These are phyloP conservation scores for Arthrobotrys sinensis DNA, from an alignment of 2,329 filamentous ascomycete species.

Conservation along the genomic window DNA sequence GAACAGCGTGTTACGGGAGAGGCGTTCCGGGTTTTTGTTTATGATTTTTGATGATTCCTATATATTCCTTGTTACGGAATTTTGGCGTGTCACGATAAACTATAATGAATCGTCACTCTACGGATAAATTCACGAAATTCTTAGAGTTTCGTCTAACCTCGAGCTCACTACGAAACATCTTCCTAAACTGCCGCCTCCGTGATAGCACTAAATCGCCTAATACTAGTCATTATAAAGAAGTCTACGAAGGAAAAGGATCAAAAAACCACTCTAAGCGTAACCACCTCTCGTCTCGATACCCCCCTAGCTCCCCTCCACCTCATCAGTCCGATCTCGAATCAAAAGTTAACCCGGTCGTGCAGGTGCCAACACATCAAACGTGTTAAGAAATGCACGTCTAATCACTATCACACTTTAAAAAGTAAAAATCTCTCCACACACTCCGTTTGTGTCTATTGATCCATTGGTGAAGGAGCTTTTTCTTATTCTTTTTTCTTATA, in stretches of 20 bases:
- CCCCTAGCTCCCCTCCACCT: conserved; percentile 26
- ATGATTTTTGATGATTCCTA: conserved; percentile 24
- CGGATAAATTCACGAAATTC: conserved; percentile 18
- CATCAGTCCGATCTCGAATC: conserved; percentile 36
- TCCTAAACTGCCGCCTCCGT: conserved; percentile 7
- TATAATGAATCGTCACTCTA: conserved; percentile 21
- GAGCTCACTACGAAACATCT: conserved; percentile 17
- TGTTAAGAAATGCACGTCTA: conserved; percentile 26
- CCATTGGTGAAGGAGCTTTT: conserved; percentile 25
- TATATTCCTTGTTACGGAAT: conserved; percentile 8
- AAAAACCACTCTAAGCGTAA: not conserved
- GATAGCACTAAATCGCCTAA: conserved; percentile 33
- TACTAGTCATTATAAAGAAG: conserved; percentile 13
- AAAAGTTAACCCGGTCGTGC: conserved; percentile 35
- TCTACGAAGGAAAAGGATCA: not conserved
- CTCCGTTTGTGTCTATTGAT: not conserved
- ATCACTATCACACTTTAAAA: conserved; percentile 36
- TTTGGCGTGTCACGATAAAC: conserved; percentile 24
- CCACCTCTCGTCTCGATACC: conserved; percentile 21
- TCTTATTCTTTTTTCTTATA: conserved; percentile 1
- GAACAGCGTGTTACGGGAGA: conserved; percentile 40
- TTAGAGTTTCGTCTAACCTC: conserved; percentile 6
- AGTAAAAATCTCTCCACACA: conserved; percentile 23
- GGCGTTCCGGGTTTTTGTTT: conserved; percentile 25
- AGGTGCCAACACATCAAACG: conserved; percentile 37